Conservation (phyloP, 1,284 basidiomycete species). For the Microbotryomycetes sp. region DNA sequence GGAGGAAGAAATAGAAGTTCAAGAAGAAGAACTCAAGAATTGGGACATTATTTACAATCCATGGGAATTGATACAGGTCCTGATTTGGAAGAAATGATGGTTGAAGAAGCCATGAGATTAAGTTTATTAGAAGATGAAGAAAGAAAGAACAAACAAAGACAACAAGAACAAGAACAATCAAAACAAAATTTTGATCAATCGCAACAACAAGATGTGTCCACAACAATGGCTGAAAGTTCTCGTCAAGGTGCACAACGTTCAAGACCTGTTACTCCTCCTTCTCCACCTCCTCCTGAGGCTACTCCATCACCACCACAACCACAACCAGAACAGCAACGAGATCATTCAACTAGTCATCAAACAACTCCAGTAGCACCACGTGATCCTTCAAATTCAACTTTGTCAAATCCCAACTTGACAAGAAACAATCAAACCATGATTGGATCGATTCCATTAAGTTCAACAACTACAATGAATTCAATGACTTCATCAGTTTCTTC, state of each 20-base stretch:
- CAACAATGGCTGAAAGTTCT: too few species aligned
- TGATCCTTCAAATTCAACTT: neutral
- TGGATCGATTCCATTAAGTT: neutral
- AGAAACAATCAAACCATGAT: too few species aligned
- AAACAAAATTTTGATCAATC: too few species aligned
- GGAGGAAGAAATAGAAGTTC: conserved; percentile 6
- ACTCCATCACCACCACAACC: neutral
- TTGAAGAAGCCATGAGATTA: conserved; percentile 97
- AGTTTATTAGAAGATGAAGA: conserved; percentile 80
- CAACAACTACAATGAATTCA: neutral
- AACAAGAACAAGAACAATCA: conserved; percentile 35
- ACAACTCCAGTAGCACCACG: neutral
- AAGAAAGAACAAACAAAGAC: conserved; percentile 42
- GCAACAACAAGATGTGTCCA: too few species aligned
- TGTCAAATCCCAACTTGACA: too few species aligned
- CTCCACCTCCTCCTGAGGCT: neutral
- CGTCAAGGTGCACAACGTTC: too few species aligned
- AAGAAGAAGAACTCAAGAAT: conserved; percentile 24
- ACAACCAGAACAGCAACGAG: neutral
- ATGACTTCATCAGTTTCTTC: conserved; percentile 3
- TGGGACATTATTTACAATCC: conserved; percentile 23
- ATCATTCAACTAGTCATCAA: neutral
- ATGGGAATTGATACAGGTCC: conserved; percentile 21
- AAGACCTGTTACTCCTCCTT: too few species aligned
- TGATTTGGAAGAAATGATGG: conserved; percentile 65